Conservation (phyloP, 2,329 filamentous ascomycete species). For the Aureobasidium melanogenum region DNA sequence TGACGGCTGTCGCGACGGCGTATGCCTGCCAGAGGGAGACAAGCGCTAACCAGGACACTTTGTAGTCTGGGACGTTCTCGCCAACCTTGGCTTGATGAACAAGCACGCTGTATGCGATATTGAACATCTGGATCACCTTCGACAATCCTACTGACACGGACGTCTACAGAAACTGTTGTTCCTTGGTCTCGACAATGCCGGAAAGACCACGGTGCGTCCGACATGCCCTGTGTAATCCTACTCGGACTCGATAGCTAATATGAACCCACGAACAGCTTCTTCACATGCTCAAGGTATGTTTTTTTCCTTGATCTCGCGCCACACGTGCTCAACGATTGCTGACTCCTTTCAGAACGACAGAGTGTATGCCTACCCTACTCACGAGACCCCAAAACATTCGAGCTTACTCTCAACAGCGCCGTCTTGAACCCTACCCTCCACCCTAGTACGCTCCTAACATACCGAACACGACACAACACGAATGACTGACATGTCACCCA, state of each 20-base stretch:
- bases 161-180: slow-evolving; percentile 64
- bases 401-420: slow-evolving; percentile 35
- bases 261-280: slow-evolving; percentile 43
- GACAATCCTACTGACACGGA: not conserved
- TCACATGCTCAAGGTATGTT: slow-evolving; percentile 84
- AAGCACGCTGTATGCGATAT: slow-evolving; percentile 58
- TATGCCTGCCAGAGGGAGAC: slow-evolving; percentile 12
- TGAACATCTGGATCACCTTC: not conserved
- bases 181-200: slow-evolving; percentile 86
- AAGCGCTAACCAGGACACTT: slow-evolving; percentile 6
- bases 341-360: slow-evolving; percentile 61
- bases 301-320: not conserved
- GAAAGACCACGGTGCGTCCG: slow-evolving; percentile 64
- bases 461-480: not conserved
- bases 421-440: slow-evolving; percentile 86
- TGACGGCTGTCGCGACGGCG: slow-evolving; percentile 16
- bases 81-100: slow-evolving; percentile 80
- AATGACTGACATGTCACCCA: slow-evolving; percentile 26
- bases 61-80: slow-evolving; percentile 80
- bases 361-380: slow-evolving; percentile 36
- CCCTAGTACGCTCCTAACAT: slow-evolving; percentile 57
- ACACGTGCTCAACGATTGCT: slow-evolving; percentile 1
- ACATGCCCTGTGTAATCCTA: not conserved
- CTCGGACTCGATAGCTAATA: not conserved
- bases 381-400: not conserved